These are phyloP conservation scores for Xylaria longipes DNA, from an alignment of 495 filamentous ascomycete genomes.

Conservation along the genomic window DNA sequence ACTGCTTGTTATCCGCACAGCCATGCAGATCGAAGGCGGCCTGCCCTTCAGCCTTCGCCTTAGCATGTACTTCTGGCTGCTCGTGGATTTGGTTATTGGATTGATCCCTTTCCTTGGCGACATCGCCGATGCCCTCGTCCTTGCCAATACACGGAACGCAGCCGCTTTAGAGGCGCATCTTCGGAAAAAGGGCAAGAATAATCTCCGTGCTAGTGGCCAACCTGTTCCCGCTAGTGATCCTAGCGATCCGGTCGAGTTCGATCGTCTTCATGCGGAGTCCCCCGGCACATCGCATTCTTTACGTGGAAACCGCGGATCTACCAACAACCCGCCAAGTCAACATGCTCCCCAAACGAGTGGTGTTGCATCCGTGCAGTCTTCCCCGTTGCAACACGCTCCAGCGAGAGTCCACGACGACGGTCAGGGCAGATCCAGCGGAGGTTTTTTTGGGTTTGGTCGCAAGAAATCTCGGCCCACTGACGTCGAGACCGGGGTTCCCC, in stretches of 20 bases:
- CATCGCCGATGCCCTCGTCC: slow-evolving; percentile 66
- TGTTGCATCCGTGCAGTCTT: slow-evolving; percentile 29
- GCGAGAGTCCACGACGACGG: slow-evolving; percentile 33
- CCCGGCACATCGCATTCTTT: slow-evolving; percentile 26
- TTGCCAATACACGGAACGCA: slow-evolving; percentile 79
- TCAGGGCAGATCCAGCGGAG: slow-evolving; percentile 30
- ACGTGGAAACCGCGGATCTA: slow-evolving; percentile 20
- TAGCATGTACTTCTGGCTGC: slow-evolving; percentile 80
- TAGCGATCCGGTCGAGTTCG: slow-evolving; percentile 51
- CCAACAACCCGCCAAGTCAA: slow-evolving; percentile 21
- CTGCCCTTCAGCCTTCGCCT: slow-evolving; percentile 61
- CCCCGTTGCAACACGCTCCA: slow-evolving; percentile 29
- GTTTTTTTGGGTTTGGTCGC: slow-evolving; percentile 46
- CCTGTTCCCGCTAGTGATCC: slow-evolving; percentile 46
- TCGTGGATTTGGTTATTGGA: slow-evolving; percentile 80
- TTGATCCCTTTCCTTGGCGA: slow-evolving; percentile 88
- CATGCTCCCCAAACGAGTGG: slow-evolving; percentile 32
- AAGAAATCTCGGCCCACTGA: slow-evolving; percentile 45
- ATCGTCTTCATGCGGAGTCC: slow-evolving; percentile 39
- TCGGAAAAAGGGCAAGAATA: slow-evolving; percentile 61
- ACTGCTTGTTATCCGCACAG: slow-evolving; percentile 70
- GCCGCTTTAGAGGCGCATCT: slow-evolving; percentile 75
- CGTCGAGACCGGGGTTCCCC: slow-evolving; percentile 41
- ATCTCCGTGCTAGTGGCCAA: slow-evolving; percentile 42
- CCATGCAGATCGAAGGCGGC: slow-evolving; percentile 72